phyloP scores from a whole-genome alignment of 2,329 filamentous ascomycete genomes.

The Cladosporium sp. region DNA sequence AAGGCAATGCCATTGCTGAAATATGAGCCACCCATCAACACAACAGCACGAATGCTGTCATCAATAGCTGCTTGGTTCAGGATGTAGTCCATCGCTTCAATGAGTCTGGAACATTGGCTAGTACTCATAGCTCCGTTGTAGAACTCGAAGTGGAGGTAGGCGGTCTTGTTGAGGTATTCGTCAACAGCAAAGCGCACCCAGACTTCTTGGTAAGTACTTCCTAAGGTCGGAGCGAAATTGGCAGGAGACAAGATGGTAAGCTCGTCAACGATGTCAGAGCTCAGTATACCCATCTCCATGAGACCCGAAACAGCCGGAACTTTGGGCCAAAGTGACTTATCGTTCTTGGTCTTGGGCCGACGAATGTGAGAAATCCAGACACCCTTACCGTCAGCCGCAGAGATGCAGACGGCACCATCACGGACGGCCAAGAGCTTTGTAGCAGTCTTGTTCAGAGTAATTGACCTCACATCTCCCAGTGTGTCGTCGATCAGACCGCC shows the following conservation, averaged over 20 bases:
- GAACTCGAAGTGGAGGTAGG: slow-evolving; percentile 39
- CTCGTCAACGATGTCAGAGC: slow-evolving; percentile 12
- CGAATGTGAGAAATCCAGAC: slow-evolving; percentile 40
- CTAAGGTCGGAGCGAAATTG: slow-evolving; percentile 27
- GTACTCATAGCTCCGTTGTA: slow-evolving; percentile 43
- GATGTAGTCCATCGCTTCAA: slow-evolving; percentile 33
- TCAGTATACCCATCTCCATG: slow-evolving; percentile 30
- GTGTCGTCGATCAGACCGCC: slow-evolving; percentile 36
- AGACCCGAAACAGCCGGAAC: slow-evolving; percentile 34
- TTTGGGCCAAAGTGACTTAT: slow-evolving; percentile 38
- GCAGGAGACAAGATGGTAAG: slow-evolving; percentile 10
- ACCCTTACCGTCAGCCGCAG: slow-evolving; percentile 35
- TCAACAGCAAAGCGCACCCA: slow-evolving; percentile 34
- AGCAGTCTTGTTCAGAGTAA: slow-evolving; percentile 14
- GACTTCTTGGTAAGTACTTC: slow-evolving; percentile 35
- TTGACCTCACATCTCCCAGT: slow-evolving; percentile 12
- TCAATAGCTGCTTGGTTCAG: slow-evolving; percentile 25
- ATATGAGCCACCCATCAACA: slow-evolving; percentile 38
- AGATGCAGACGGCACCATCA: slow-evolving; percentile 30
- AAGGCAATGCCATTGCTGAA: slow-evolving; percentile 42
- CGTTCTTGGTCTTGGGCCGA: slow-evolving; percentile 33
- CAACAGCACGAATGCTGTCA: slow-evolving; percentile 30
- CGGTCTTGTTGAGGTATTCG: slow-evolving; percentile 25
- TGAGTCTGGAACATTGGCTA: slow-evolving; percentile 33
- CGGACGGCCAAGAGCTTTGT: slow-evolving; percentile 33